These are phyloP conservation scores for Parmelia sp. DNA, from an alignment of 495 filamentous ascomycete genomes.

Conservation along the genomic window DNA sequence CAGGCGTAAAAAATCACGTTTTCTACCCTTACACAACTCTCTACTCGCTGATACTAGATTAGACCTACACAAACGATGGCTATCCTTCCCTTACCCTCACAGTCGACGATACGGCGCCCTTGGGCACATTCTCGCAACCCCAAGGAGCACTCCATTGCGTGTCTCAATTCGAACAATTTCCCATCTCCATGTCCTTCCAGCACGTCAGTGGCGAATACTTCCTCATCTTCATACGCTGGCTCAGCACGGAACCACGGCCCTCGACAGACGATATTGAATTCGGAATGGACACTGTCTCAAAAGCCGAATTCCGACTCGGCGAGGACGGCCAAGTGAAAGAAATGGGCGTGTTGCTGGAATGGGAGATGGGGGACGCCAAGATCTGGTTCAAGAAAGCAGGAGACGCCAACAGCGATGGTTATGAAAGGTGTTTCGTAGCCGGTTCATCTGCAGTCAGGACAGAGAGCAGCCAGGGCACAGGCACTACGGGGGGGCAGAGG, in stretches of 20 bases:
- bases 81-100: constrained; percentile 36
- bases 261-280: constrained; percentile 29
- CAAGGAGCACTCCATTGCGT: constrained; percentile 23
- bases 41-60: not conserved
- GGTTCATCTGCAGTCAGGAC: not conserved
- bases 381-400: constrained; percentile 19
- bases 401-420: not conserved
- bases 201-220: constrained; percentile 29
- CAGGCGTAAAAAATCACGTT: constrained; percentile 21
- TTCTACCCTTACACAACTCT: not conserved
- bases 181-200: constrained; percentile 15
- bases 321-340: constrained; percentile 30
- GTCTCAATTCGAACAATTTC: constrained; percentile 4
- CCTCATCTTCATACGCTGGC: constrained; percentile 3
- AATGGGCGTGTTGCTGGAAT: constrained; percentile 32
- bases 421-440: not conserved
- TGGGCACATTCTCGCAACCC: constrained; percentile 16
- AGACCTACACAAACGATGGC: constrained; percentile 37
- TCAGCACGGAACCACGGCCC: not conserved
- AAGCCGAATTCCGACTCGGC: constrained; percentile 39
- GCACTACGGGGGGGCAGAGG: not conserved
- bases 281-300: constrained; percentile 16
- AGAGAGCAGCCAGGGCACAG: not conserved
- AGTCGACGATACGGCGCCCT: constrained; percentile 7
- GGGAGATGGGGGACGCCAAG: constrained; percentile 31